Conservation (phyloP, 768 basidiomycete species). For the Phanerochaete carnosa region DNA sequence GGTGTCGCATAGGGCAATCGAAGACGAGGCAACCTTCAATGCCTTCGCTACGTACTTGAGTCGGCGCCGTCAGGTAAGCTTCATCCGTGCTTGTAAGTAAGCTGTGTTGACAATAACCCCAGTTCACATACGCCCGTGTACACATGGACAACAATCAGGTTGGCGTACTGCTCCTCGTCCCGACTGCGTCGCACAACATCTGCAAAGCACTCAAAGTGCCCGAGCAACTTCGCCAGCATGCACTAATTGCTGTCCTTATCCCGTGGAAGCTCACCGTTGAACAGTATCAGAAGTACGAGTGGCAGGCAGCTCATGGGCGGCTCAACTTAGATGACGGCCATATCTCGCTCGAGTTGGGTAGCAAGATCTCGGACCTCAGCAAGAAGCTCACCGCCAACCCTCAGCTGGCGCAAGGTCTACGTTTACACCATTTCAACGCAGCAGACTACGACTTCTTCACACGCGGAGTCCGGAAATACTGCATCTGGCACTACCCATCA, state of each 20-base stretch:
- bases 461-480: slow-evolving; percentile 36
- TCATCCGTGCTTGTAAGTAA: slow-evolving; percentile 1
- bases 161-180: slow-evolving; percentile 58
- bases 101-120: not conserved
- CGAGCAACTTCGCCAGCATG: slow-evolving; percentile 25
- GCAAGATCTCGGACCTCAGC: not conserved
- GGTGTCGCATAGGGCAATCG: slow-evolving; percentile 37
- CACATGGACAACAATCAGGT: slow-evolving; percentile 43
- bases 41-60: slow-evolving; percentile 45
- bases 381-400: slow-evolving; percentile 4
- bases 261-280: slow-evolving; percentile 40
- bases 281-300: slow-evolving; percentile 28
- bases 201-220: slow-evolving; percentile 40
- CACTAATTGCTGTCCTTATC: slow-evolving; percentile 43
- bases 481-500: slow-evolving; percentile 42
- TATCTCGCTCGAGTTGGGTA: slow-evolving; percentile 15
- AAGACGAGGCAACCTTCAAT: slow-evolving; percentile 38
- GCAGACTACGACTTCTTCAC: slow-evolving; percentile 45
- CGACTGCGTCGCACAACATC: slow-evolving; percentile 34
- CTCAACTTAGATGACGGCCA: not conserved
- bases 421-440: slow-evolving; percentile 47
- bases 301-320: not conserved
- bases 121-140: slow-evolving; percentile 51
- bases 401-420: slow-evolving; percentile 33
- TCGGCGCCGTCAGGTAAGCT: slow-evolving; percentile 43